Evolutionary conservation across 2,329 filamentous ascomycete genomes (phyloP).

Genomic region (Penicillium oxalicum): DNA sequence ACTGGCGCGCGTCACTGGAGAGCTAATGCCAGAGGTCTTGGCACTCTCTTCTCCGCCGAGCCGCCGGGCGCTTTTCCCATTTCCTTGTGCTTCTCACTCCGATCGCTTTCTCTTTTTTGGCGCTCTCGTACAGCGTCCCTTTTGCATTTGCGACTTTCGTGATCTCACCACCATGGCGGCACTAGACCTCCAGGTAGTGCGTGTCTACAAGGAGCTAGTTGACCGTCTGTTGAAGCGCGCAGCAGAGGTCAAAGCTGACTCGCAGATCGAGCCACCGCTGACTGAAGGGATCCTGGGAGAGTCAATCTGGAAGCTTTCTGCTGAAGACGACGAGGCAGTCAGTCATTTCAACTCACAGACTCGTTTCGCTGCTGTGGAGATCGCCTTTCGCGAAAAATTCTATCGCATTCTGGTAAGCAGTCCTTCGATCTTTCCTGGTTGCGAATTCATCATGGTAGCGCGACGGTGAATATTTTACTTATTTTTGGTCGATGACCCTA

Average conservation of each 20-base stretch:
- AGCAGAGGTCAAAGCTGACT: slow-evolving; percentile 52
- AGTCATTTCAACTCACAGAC: slow-evolving; percentile 48
- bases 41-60: slow-evolving; percentile 25
- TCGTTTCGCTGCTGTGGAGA: slow-evolving; percentile 68
- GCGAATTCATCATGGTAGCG: too few relatives aligned
- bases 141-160: neutral
- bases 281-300: slow-evolving; percentile 56
- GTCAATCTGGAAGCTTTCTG: slow-evolving; percentile 35
- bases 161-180: slow-evolving; percentile 25
- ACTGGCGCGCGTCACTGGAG: slow-evolving; percentile 10
- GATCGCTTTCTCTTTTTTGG: neutral
- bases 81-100: neutral
- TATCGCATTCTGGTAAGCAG: slow-evolving; percentile 66
- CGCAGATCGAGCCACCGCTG: slow-evolving; percentile 66
- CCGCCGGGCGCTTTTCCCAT: slow-evolving; percentile 30
- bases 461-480: too few relatives aligned
- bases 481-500: slow-evolving; percentile 28
- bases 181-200: slow-evolving; percentile 30
- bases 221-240: slow-evolving; percentile 55
- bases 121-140: slow-evolving; percentile 5
- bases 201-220: slow-evolving; percentile 50
- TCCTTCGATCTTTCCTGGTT: too few relatives aligned
- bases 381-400: slow-evolving; percentile 74
- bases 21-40: slow-evolving; percentile 27
- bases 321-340: slow-evolving; percentile 15